A percentile compares a stretch with the other conserved stretches of the same genome.
phyloP scores from a whole-genome alignment of 768 basidiomycete genomes.

The Inosperma sp. region DNA sequence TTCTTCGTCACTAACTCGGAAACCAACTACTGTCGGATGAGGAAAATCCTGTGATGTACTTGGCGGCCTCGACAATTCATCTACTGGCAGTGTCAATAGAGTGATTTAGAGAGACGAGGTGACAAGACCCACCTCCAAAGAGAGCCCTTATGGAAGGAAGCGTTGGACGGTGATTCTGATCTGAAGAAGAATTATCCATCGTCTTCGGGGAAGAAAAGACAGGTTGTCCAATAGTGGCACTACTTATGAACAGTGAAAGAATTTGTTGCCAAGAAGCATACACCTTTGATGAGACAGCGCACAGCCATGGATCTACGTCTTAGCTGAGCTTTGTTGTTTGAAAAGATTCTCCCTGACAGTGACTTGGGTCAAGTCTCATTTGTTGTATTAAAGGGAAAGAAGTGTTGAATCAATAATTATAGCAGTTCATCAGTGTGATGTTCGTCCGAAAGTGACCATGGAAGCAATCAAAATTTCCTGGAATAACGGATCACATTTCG shows the following conservation, averaged over 20 bases:
- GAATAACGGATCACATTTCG: not conserved
- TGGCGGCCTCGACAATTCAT: slow-evolving; percentile 44
- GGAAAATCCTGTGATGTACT: too few species aligned
- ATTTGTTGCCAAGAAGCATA: not conserved
- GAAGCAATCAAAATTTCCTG: slow-evolving; percentile 13
- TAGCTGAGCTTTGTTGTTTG: not conserved
- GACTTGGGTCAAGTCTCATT: too few species aligned
- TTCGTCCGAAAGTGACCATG: slow-evolving; percentile 17
- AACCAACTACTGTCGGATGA: too few species aligned
- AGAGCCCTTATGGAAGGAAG: slow-evolving; percentile 70
- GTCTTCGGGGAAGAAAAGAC: slow-evolving; percentile 5
- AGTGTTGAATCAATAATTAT: too few species aligned
- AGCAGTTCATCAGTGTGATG: slow-evolving; percentile 4
- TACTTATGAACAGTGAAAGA: too few species aligned
- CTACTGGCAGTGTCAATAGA: slow-evolving; percentile 23
- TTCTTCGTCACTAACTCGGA: too few species aligned
- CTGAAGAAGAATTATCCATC: slow-evolving; percentile 29
- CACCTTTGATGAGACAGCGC: not conserved
- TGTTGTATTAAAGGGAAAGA: too few species aligned
- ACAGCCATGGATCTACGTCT: not conserved
- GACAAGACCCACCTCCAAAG: slow-evolving; percentile 46
- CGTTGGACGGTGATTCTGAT: slow-evolving; percentile 45
- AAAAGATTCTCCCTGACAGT: too few species aligned
- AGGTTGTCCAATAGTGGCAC: not conserved
- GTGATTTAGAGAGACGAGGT: slow-evolving; percentile 4